Evolutionary conservation across 2,329 filamentous ascomycete genomes (phyloP).

Genomic region (Juglanconis juglandina): DNA sequence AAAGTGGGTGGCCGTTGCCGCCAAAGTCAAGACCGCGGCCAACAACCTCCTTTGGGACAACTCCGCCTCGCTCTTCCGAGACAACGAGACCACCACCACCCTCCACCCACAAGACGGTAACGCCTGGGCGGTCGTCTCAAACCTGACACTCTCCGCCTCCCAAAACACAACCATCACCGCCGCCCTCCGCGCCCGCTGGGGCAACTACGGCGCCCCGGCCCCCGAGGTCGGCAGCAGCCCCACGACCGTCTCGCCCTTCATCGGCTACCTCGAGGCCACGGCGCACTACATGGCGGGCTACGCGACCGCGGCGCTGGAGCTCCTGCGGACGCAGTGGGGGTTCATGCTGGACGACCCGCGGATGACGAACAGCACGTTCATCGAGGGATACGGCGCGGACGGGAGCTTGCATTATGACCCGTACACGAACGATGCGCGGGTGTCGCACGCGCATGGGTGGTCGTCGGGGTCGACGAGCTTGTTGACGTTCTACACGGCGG

Average conservation of each 20-base stretch:
- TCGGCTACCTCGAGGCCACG: slow-evolving; percentile 11
- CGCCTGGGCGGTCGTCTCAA: slow-evolving; percentile 8
- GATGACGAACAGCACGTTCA: slow-evolving; percentile 13
- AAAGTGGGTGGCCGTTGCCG: slow-evolving; percentile 18
- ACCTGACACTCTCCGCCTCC: slow-evolving; percentile 6
- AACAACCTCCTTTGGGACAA: slow-evolving; percentile 45
- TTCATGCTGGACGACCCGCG: slow-evolving; percentile 14
- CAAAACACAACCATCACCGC: slow-evolving; percentile 2
- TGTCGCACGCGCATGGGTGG: slow-evolving; percentile 14
- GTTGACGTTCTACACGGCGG: slow-evolving; percentile 7
- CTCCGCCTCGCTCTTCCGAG: slow-evolving; percentile 42
- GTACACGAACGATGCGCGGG: slow-evolving; percentile 11
- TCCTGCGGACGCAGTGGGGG: slow-evolving; percentile 8
- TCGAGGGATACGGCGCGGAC: slow-evolving; percentile 13
- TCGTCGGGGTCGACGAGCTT: slow-evolving; percentile 10
- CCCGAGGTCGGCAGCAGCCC: slow-evolving; percentile 6
- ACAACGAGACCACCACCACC: slow-evolving; percentile 46
- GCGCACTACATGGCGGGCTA: slow-evolving; percentile 11
- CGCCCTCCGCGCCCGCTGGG: slow-evolving; percentile 9
- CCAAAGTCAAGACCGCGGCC: slow-evolving; percentile 35
- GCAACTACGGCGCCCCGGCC: slow-evolving; percentile 9
- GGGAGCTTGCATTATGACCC: slow-evolving; percentile 13
- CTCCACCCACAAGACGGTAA: slow-evolving; percentile 25
- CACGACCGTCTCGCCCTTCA: slow-evolving; percentile 11
- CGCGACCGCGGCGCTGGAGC: slow-evolving; percentile 5